These are phyloP conservation scores for Sphagnurus paluster DNA, from an alignment of 1,284 basidiomycete species.

Conservation along the genomic window DNA sequence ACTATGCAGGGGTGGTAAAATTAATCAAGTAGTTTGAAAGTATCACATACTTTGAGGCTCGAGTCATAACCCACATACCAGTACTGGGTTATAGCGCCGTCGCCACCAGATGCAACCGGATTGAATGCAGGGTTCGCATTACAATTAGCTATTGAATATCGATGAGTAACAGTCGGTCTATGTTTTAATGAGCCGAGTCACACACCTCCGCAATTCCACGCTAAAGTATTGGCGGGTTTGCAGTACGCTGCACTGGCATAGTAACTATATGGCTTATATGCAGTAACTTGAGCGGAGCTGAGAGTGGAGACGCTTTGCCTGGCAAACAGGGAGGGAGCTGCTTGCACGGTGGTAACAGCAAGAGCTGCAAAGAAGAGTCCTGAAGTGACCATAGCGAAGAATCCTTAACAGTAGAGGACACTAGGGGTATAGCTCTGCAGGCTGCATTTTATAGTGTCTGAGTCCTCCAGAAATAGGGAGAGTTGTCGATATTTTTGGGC, in stretches of 20 bases:
- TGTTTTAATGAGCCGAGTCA: neutral
- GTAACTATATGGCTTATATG: slow-evolving; percentile 46
- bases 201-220: slow-evolving; percentile 30
- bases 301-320: slow-evolving; percentile 41
- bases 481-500: neutral
- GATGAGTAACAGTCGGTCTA: neutral
- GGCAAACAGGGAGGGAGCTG: slow-evolving; percentile 14
- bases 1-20: too few relatives aligned
- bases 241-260: slow-evolving; percentile 38
- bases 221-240: slow-evolving; percentile 28
- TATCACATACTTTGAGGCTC: slow-evolving; percentile 16
- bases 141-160: slow-evolving; percentile 41
- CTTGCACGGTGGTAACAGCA: neutral
- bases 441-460: neutral
- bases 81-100: slow-evolving; percentile 42
- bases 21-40: too few relatives aligned
- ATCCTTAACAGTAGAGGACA: neutral
- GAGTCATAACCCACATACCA: slow-evolving; percentile 45
- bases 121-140: slow-evolving; percentile 46
- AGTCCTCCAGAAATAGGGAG: neutral
- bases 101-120: slow-evolving; percentile 46
- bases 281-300: slow-evolving; percentile 37
- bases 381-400: neutral
- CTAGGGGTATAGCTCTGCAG: neutral
- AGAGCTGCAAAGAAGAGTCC: slow-evolving; percentile 1